These are phyloP conservation scores for Alternaria tenuissima DNA, from an alignment of 2,329 filamentous ascomycete genomes.

Conservation along the genomic window DNA sequence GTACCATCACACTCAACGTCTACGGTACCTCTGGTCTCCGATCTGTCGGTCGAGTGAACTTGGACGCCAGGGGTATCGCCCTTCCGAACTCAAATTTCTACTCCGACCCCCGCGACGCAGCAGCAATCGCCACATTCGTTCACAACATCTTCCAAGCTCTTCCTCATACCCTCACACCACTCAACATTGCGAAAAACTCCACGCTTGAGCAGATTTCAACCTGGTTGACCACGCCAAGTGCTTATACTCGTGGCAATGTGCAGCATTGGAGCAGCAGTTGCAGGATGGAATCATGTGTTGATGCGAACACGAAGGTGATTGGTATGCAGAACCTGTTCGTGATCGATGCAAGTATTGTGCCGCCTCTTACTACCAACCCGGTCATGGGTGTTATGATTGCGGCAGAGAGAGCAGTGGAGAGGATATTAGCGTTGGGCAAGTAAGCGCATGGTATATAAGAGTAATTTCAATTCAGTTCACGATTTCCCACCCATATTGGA, in stretches of 20 bases:
- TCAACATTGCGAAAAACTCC: constrained; percentile 59
- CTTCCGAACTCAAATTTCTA: constrained; percentile 56
- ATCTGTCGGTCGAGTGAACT: constrained; percentile 58
- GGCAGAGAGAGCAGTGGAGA: constrained; percentile 61
- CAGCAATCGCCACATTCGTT: constrained; percentile 61
- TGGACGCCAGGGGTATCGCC: constrained; percentile 57
- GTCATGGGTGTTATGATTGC: constrained; percentile 65
- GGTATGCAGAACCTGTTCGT: constrained; percentile 62
- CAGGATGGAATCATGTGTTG: constrained; percentile 60
- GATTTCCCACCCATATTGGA: background rate
- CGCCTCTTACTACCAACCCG: constrained; percentile 63
- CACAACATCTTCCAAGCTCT: constrained; percentile 59
- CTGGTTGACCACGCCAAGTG: constrained; percentile 60
- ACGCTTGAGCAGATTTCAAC: constrained; percentile 58
- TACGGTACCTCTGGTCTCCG: constrained; percentile 65
- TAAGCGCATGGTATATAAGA: background rate
- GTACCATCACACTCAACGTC: constrained; percentile 64
- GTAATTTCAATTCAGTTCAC: background rate
- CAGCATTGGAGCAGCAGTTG: constrained; percentile 65
- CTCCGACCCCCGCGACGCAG: constrained; percentile 57
- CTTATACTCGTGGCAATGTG: constrained; percentile 60
- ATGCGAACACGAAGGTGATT: constrained; percentile 56
- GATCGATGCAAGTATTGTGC: constrained; percentile 60
- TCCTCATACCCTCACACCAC: constrained; percentile 55
- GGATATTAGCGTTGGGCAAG: constrained; percentile 49